Percentiles rank a stretch among this genome's conserved stretches.
Evolutionary conservation across 1,284 basidiomycete genomes (phyloP).

Genomic region (Cutaneotrichosporon sp.): DNA sequence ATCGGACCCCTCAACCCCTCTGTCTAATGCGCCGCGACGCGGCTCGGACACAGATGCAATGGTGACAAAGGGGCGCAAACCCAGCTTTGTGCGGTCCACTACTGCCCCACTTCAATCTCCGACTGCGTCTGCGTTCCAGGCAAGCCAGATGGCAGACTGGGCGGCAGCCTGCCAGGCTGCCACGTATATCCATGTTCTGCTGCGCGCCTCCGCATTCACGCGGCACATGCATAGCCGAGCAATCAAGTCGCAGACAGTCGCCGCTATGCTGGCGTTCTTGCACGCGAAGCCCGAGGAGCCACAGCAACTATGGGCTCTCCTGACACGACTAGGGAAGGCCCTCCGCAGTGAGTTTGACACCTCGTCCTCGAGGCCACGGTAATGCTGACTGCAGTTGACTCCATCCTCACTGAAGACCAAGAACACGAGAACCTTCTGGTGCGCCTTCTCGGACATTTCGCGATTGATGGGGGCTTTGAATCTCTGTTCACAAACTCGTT

Average conservation of each 20-base stretch:
- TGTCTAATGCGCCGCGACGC: too few relatives aligned
- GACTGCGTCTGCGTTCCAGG: too few relatives aligned
- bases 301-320: neutral
- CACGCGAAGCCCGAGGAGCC: neutral
- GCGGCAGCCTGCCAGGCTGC: neutral
- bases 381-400: too few relatives aligned
- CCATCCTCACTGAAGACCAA: too few relatives aligned
- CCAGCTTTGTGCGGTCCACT: too few relatives aligned
- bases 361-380: too few relatives aligned
- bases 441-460: neutral
- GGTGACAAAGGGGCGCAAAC: too few relatives aligned
- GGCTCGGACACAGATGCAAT: too few relatives aligned
- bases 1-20: too few relatives aligned
- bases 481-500: neutral
- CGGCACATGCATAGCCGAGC: neutral
- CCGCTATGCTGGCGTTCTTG: neutral
- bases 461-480: neutral
- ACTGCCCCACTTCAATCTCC: too few relatives aligned
- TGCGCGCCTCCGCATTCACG: neutral
- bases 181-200: neutral
- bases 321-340: neutral
- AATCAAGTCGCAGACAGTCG: neutral
- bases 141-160: neutral
- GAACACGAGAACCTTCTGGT: neutral
- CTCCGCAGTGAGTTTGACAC: too few relatives aligned